These are phyloP conservation scores for Cudoniella acicularis DNA, from an alignment of 495 filamentous ascomycete genomes.

Conservation along the genomic window DNA sequence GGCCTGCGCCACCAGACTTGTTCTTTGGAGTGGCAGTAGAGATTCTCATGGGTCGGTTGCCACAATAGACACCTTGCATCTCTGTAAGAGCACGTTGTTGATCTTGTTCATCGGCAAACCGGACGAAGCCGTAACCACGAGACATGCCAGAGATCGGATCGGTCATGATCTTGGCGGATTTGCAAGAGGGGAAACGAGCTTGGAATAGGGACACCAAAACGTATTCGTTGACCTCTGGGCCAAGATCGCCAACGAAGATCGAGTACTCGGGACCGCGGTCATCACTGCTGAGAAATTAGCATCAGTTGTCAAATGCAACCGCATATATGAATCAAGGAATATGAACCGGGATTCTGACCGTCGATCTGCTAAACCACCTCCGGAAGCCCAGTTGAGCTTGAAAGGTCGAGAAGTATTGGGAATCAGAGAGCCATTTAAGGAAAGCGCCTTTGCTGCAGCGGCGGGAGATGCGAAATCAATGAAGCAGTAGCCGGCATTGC, in stretches of 20 bases:
- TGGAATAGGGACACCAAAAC: slow-evolving; percentile 97
- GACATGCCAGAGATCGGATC: slow-evolving; percentile 98
- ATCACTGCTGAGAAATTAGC: slow-evolving; percentile 54
- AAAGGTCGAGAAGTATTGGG: slow-evolving; percentile 93
- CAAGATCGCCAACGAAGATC: slow-evolving; percentile 97
- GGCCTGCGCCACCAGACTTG: slow-evolving; percentile 58
- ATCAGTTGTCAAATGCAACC: neutral
- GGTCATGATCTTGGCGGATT: slow-evolving; percentile 99
- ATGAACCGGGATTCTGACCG: slow-evolving; percentile 53
- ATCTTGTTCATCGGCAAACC: slow-evolving; percentile 90
- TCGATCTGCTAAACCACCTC: slow-evolving; percentile 90
- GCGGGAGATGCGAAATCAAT: slow-evolving; percentile 85
- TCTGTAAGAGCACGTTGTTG: slow-evolving; percentile 92
- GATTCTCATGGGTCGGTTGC: slow-evolving; percentile 98
- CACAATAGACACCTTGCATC: slow-evolving; percentile 99
- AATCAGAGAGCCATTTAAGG: slow-evolving; percentile 83
- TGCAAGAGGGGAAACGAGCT: slow-evolving; percentile 91
- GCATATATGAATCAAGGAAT: slow-evolving; percentile 8
- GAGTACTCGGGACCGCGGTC: slow-evolving; percentile 94
- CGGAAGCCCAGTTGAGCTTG: slow-evolving; percentile 99
- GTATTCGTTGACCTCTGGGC: slow-evolving; percentile 98
- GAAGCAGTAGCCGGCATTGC: slow-evolving; percentile 98
- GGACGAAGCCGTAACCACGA: slow-evolving; percentile 95
- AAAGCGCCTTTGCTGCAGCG: slow-evolving; percentile 85
- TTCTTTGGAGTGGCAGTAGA: slow-evolving; percentile 98